These are phyloP conservation scores for Pichia norvegensis DNA, from an alignment of 1,139 yeast genomes.

Conservation along the genomic window DNA sequence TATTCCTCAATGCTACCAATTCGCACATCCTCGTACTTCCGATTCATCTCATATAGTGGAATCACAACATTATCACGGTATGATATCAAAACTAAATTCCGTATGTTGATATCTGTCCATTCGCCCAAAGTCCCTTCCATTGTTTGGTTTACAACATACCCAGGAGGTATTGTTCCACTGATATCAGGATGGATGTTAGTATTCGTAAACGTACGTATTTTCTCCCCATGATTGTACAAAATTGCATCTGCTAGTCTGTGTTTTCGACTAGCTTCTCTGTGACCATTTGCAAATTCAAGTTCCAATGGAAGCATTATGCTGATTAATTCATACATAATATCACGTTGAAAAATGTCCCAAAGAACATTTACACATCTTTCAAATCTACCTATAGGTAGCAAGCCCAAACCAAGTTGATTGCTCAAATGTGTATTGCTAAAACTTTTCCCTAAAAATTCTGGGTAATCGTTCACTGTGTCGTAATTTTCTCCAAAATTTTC, in stretches of 20 bases:
- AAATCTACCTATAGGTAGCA: conserved; percentile 17
- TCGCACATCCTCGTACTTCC: conserved; percentile 21
- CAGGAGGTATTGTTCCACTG: conserved; percentile 1
- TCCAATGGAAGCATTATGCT: conserved; percentile 58
- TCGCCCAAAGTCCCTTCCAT: conserved; percentile 13
- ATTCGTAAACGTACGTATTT: conserved; percentile 11
- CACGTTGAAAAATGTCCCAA: conserved; percentile 51
- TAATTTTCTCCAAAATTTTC: neutral
- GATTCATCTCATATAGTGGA: conserved; percentile 37
- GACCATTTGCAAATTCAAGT: conserved; percentile 29
- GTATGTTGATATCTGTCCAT: conserved; percentile 15
- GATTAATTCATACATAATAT: conserved; percentile 48
- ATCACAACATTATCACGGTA: conserved; percentile 45
- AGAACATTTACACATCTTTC: conserved; percentile 32
- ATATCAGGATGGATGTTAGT: conserved; percentile 13
- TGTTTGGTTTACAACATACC: neutral
- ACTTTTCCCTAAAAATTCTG: neutral
- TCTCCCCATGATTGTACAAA: conserved; percentile 10
- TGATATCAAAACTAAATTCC: conserved; percentile 30
- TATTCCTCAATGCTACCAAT: conserved; percentile 2
- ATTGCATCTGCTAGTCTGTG: conserved; percentile 10
- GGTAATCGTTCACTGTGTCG: neutral
- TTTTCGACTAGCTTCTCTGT: conserved; percentile 4
- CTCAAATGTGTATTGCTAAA: neutral
- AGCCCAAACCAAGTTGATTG: conserved; percentile 4